Evolutionary conservation across 2,329 filamentous ascomycete genomes (phyloP), one percentile per base, ranked within the genome.

Genomic region (Scleromitrula shiraiana): DNA sequence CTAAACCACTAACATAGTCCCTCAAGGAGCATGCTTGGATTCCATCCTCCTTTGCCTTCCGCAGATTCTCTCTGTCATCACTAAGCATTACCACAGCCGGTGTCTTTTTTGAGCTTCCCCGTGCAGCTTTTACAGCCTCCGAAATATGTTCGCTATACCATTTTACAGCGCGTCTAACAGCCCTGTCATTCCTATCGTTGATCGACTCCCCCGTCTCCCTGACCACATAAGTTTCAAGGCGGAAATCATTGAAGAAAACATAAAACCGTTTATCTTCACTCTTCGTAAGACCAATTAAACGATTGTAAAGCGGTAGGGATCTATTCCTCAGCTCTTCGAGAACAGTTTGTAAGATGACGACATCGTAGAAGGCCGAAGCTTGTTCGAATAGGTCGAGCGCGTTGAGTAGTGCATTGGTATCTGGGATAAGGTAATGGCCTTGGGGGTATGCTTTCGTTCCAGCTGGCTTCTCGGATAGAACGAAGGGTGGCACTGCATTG

Each of bases 241-340:
- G 80, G 64, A 98, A 98, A 61, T 98, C 93, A 66, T 98, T 98
- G 78, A 97, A 97, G 66, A 98, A 98, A 44, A 98, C 88, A 63
- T 97, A 96, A 65, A 95, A 97, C 46, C 91, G 82, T 73, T 98
- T 98, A 56, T 95, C 89, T 60, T 95, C 89, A 62, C 91, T 95
- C 68, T 91, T 95, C 32, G 90, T 95, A 54, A 98, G 73, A 19
- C 85, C 82, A 56, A 97, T 80, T 41, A 98, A 73, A 32, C 93
- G 86, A 66, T 96, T 96, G 71, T 97, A 98, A 30, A 98, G 78
- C 35, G 93, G 93, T 52, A 97, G 69, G 10, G 91, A 97, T 58
- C 90, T 81, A 65, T 96, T 95, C 64, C 89, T 87, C 51, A 98
- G 77, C 70, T 98, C 93, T 67, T 98, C 93, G 12, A 98, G 79